Base-by-base conservation (phyloP, 2,329 filamentous ascomycete species). In the Emergomyces orientalis region DNA sequence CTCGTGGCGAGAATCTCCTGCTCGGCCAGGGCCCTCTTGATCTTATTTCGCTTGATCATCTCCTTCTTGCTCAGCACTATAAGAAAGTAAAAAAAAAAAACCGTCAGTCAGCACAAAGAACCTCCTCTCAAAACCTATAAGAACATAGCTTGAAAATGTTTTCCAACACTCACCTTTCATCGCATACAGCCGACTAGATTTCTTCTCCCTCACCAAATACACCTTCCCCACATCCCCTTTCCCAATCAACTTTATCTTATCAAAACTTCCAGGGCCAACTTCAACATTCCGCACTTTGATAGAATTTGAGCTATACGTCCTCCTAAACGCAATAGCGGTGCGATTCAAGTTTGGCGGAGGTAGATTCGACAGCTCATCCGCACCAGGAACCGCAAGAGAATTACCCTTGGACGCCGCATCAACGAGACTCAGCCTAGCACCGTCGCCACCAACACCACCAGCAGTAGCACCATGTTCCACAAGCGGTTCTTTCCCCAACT, bases 31-130 rank as follows among this genome's bases (percentile, higher is more conserved):
- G 94, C 94, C 73, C 94, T 87, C 84, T 99, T 99, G 80, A 99
- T 99, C 84, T 99, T 99, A 82, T 99, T 99, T 63, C 94, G 89
- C 81, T 99, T 99, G 78, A 99, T 99, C 94, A 99, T 99, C 77
- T 99, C 94, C 81, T 97, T 97, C 79, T 99, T 99, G 83, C 92
- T 97, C 76, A 99, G 75, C 6, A 99, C 94, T 97, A 73, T 19
- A 56, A 61, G 60, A 77, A 70, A 55, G 65, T 22, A 14, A 39
- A 39, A 32, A 55, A 19, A 27, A n/a, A n/a, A 19, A n/a, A 9
- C 27, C 51, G n/a, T 34, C 51, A 32, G 67, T 63, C n/a, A 52
- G 52, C 25, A 60, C 14, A 51, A 62, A 25, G 13, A 30, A 19
- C 11, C 1, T 27, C 37, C 17, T 49, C 58, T 1, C 25, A 37